phyloP scores from a whole-genome alignment of 2,329 filamentous ascomycete species.

The Cadophora sp. region DNA sequence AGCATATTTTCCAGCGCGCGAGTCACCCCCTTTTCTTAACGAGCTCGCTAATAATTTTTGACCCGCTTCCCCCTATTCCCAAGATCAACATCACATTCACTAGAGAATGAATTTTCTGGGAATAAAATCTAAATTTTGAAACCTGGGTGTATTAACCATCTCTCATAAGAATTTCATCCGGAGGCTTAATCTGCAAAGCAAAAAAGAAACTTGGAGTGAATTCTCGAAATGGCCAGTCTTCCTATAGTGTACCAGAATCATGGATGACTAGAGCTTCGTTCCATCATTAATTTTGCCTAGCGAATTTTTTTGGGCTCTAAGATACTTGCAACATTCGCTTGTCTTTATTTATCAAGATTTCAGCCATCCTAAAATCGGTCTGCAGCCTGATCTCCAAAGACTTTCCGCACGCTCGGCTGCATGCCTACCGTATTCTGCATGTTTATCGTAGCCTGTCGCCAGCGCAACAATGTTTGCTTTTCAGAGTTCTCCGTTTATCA shows the following conservation, averaged over 20 bases:
- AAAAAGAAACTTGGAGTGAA: not conserved
- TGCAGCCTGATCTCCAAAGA: not conserved
- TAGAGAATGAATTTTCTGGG: not conserved
- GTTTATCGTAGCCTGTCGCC: not conserved
- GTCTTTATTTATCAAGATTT: not conserved
- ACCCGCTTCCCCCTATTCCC: no score
- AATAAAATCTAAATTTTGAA: no score
- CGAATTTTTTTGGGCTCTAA: not conserved
- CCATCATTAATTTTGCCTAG: not conserved
- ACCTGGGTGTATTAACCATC: not conserved
- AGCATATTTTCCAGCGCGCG: no score
- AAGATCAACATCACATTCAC: no score
- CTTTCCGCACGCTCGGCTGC: not conserved
- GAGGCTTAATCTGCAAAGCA: not conserved
- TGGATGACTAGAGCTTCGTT: not conserved
- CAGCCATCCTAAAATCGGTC: not conserved
- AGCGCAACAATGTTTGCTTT: not conserved
- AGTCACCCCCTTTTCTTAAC: no score
- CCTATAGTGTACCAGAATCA: not conserved
- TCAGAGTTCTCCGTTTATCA: not conserved
- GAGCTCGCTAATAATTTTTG: no score
- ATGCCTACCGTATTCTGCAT: no score
- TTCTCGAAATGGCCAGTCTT: not conserved
- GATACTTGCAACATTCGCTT: not conserved
- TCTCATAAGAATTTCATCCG: not conserved